A percentile compares a stretch with the other conserved stretches of the same genome.
Conservation (phyloP, 805 yeast species). For the Candida piceae region DNA sequence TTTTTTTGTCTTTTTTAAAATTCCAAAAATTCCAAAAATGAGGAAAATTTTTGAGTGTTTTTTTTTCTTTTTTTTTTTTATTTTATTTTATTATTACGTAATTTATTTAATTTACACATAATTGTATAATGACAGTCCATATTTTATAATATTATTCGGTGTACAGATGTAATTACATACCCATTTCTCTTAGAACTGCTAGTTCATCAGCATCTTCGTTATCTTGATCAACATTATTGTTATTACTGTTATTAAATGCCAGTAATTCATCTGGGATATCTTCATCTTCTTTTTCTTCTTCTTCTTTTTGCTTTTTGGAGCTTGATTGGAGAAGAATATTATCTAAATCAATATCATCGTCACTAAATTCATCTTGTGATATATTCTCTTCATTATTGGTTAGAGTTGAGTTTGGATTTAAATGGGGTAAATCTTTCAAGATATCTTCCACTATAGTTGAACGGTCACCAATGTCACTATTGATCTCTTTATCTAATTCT, state of each 20-base stretch:
- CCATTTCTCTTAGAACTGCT: constrained; percentile 40
- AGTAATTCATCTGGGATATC: constrained; percentile 23
- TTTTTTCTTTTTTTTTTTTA: too few species aligned
- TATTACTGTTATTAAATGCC: constrained; percentile 2
- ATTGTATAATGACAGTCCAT: too few species aligned
- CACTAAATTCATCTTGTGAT: constrained; percentile 5
- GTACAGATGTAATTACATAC: constrained; percentile 40
- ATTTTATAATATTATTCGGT: too few species aligned
- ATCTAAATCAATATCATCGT: constrained; percentile 9
- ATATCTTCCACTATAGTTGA: not conserved
- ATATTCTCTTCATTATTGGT: not conserved
- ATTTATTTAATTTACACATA: too few species aligned
- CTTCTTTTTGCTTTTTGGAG: too few species aligned
- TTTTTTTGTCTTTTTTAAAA: too few species aligned
- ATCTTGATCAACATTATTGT: constrained; percentile 25
- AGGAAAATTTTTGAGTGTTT: too few species aligned
- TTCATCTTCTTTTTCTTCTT: constrained; percentile 9
- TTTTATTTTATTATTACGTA: too few species aligned
- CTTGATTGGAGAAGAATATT: too few species aligned
- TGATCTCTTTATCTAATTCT: too few species aligned
- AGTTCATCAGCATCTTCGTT: constrained; percentile 37
- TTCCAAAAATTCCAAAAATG: too few species aligned
- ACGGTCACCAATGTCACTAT: not conserved
- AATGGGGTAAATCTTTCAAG: not conserved
- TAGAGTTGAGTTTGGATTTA: not conserved